Conservation (phyloP, 2,329 filamentous ascomycete species). For the Penicillium oxalicum region DNA sequence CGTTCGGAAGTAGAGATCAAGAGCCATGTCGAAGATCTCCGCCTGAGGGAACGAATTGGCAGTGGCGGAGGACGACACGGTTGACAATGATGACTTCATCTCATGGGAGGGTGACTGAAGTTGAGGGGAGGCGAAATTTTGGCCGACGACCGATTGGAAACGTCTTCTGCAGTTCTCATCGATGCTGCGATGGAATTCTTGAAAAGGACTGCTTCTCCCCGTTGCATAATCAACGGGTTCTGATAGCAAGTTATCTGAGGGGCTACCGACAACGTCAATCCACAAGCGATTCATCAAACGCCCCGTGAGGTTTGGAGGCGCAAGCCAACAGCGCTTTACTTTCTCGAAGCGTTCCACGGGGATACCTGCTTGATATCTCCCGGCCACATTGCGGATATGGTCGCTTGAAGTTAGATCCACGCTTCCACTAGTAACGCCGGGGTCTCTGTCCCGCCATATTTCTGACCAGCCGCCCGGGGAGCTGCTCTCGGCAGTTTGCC, state of each 20-base stretch:
- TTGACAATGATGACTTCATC: slow-evolving; percentile 15
- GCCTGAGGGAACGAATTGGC: slow-evolving; percentile 43
- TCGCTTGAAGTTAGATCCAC: slow-evolving; percentile 17
- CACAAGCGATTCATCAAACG: slow-evolving; percentile 40
- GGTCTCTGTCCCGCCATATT: slow-evolving; percentile 21
- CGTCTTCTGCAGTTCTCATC: slow-evolving; percentile 39
- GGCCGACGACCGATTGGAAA: slow-evolving; percentile 35
- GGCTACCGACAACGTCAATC: slow-evolving; percentile 34
- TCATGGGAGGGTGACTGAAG: slow-evolving; percentile 15
- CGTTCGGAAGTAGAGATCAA: slow-evolving; percentile 50
- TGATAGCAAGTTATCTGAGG: slow-evolving; percentile 39
- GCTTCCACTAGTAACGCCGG: slow-evolving; percentile 22
- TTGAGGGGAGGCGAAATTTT: slow-evolving; percentile 13
- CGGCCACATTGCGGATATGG: slow-evolving; percentile 19
- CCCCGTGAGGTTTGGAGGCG: slow-evolving; percentile 32
- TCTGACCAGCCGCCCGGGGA: slow-evolving; percentile 29
- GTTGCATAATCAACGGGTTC: slow-evolving; percentile 16
- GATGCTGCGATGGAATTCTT: slow-evolving; percentile 33
- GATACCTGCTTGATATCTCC: slow-evolving; percentile 24
- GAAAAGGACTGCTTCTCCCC: slow-evolving; percentile 18
- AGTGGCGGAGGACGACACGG: slow-evolving; percentile 20
- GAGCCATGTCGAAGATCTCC: slow-evolving; percentile 49
- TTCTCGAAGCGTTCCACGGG: slow-evolving; percentile 40
- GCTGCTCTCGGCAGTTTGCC: slow-evolving; percentile 26
- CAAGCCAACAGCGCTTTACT: slow-evolving; percentile 40